Conservation (phyloP, 495 filamentous ascomycete genomes). For the Hypoxylon lienhwacheense region DNA sequence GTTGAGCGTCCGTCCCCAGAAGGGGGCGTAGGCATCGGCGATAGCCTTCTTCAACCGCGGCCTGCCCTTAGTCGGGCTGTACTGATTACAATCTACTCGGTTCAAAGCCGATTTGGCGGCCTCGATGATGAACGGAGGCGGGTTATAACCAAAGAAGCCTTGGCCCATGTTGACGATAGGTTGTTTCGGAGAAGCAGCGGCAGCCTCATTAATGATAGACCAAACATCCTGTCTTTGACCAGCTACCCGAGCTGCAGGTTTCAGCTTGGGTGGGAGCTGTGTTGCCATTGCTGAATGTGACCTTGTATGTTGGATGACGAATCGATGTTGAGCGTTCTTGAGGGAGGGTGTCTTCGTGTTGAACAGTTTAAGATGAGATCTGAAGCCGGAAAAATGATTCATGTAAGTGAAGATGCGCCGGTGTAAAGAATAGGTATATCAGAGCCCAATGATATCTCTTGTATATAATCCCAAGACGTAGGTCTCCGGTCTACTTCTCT, state of each 20-base stretch:
- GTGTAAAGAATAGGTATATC: background rate
- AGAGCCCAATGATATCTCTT: constrained; percentile 14
- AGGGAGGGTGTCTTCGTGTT: constrained; percentile 1
- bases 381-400: constrained; percentile 18
- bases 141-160: constrained; percentile 98
- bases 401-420: constrained; percentile 11
- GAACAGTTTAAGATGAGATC: constrained; percentile 12
- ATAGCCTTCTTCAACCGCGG: constrained; percentile 89
- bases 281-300: constrained; percentile 38
- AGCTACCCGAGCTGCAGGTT: constrained; percentile 77
- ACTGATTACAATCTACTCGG: constrained; percentile 97
- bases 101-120: constrained; percentile 88
- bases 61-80: constrained; percentile 91
- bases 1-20: constrained; percentile 76
- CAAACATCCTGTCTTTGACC: constrained; percentile 91
- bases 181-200: constrained; percentile 77
- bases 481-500: background rate
- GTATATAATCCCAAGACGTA: background rate
- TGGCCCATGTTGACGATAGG: constrained; percentile 96
- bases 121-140: constrained; percentile 85
- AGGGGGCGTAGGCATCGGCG: constrained; percentile 83
- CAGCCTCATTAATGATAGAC: constrained; percentile 95
- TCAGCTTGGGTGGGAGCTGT: constrained; percentile 45
- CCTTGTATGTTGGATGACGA: constrained; percentile 7
- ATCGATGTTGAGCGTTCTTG: background rate